Evolutionary conservation across 2,329 filamentous ascomycete genomes (phyloP), one percentile per base, ranked within the genome.

Genomic region (Aureobasidium sp.): DNA sequence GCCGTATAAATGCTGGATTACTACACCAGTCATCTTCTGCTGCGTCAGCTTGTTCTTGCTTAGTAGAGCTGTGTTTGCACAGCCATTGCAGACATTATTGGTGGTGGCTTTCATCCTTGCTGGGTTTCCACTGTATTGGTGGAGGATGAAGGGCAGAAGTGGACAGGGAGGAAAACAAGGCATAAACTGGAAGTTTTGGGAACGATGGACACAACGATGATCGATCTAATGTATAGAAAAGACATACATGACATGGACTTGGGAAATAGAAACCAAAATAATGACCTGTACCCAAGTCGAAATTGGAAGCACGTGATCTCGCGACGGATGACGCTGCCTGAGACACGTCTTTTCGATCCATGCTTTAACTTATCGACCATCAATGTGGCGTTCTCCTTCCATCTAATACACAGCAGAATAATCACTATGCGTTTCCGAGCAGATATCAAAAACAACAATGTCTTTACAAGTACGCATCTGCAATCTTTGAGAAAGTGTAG

Each of bases 21-120:
- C 88, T 0, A 99, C 94, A 2, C 94, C 94, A 12, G 93, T 99
- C 67, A 93, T 97, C 62, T 99, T 99, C 74, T 99, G 94, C 82
- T 99, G 94, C 71, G 94, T 99, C 42, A 96, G 90, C 72, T 75
- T 99, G 66, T 99, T 99, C 72, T 75, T 99, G 66, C 83, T 99
- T 46, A 92, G 87, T 70, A 82, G 94, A 56, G 91, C 92, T 3
- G 86, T 97, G 15, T 94, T 99, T 71, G 89, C 91, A 15, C 87
- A 96, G 75, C 94, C 94, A 5, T 69, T 96, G 57, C 92, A 99
- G 80, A 96, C 93, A 0, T 73, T 96, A 27, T 84, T 93, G 26
- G 94, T 99, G 8, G 79, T 97, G 6, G 87, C 79, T 0, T 99
- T 97, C 70, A 89, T 97, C 64, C 79, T 88, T 5, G 87, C 86